Evolutionary conservation across 2,329 filamentous ascomycete genomes (phyloP), one percentile per base, ranked within the genome.

Genomic region (Fusarium pseudocircinatum): DNA sequence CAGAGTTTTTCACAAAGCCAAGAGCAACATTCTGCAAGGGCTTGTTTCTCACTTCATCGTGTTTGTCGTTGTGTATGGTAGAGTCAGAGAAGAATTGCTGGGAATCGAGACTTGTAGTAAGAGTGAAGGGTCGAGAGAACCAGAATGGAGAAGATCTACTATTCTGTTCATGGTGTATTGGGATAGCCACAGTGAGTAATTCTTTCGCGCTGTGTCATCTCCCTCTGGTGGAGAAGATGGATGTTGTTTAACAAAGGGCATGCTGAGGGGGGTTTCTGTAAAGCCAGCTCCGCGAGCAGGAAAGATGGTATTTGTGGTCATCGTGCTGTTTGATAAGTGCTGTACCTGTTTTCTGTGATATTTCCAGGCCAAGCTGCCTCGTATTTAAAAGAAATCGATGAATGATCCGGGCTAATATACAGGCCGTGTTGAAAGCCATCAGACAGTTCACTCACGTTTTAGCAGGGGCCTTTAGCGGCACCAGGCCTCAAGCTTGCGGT

Each of bases 161-260:
- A 60, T 53, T 42, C 36, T 39, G n/a, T 60, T 49, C 57, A 53
- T 60, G 2, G 57, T 60, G 36, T 60, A 53, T 24, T 60, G 28
- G 1, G 57, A 60, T 30, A 53, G 37, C 36, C 22, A 60, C 14
- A 28, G 7, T 11, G 57, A 60, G 30, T 60, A 60, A 2, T 40
- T 52, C 15, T 52, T 49, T 18, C 18, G 44, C 20, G 44, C 47
- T 24, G 28, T n/a, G 20, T 20, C 13, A 1, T 22, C 26, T 34
- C 12, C 26, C 2, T 15, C 10, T 26, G 20, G 7, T 15, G 22
- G 39, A 15, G 15, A 30, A 32, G 28, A 32, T 2, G 30, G 14
- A 8, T 24, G 44, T 11, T 37, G 44, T 32, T 24, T 34, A 24
- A 40, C 20, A 37, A 20, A 20, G 22, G n/a, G 22, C 6, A 60